These are phyloP conservation scores for Aurinia saxatilis DNA, from an alignment of 345 rosid genomes.

Conservation along the genomic window DNA sequence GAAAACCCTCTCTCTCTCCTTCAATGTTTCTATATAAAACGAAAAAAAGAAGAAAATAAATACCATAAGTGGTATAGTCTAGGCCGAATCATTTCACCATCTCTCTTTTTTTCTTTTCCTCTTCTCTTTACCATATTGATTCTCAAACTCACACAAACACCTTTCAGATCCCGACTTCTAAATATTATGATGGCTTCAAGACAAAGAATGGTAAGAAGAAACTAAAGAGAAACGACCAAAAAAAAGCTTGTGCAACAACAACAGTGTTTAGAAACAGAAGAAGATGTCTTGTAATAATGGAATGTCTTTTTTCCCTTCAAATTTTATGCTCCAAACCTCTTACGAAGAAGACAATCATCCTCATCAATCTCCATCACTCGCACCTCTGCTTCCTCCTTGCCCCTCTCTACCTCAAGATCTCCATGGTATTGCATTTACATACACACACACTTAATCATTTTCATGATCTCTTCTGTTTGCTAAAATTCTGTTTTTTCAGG, in stretches of 20 bases:
- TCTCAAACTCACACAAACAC: conserved; percentile 9
- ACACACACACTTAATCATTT: not conserved
- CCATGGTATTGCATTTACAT: conserved; percentile 45
- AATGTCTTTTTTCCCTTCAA: conserved; percentile 82
- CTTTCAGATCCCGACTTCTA: not conserved
- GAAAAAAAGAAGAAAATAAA: conserved; percentile 7
- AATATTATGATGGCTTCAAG: not conserved
- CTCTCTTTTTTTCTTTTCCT: conserved; percentile 8
- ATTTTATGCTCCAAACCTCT: conserved; percentile 76
- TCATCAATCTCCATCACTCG: conserved; percentile 42
- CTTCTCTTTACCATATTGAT: conserved; percentile 2
- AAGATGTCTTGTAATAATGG: conserved; percentile 76
- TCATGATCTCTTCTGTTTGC: not conserved
- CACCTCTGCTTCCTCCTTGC: conserved; percentile 53
- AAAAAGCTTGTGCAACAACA: conserved; percentile 10
- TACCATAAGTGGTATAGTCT: conserved; percentile 32
- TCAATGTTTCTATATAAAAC: conserved; percentile 20
- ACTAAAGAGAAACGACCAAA: conserved; percentile 12
- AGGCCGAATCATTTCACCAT: conserved; percentile 26
- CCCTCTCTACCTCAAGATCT: conserved; percentile 62
- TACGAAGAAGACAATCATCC: conserved; percentile 62
- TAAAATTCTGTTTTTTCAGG: conserved; percentile 35
- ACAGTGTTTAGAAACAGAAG: conserved; percentile 14
- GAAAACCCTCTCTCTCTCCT: conserved; percentile 18
- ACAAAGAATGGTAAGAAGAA: conserved; percentile 9